Conservation (phyloP, 306 rosid genomes). For the Citrullus amarus region DNA sequence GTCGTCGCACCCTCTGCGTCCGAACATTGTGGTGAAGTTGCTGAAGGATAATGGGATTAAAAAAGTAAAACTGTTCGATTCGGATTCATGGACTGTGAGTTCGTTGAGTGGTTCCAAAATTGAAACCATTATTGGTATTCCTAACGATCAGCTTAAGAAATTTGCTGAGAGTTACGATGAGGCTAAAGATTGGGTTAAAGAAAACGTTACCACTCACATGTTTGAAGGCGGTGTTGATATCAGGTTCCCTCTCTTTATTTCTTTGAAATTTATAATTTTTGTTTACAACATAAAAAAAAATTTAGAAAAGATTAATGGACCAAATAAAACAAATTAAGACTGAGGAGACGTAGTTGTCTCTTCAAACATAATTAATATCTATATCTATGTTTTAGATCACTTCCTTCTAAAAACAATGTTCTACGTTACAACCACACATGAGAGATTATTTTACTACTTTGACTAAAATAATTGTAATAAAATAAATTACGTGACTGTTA, state of each 20-base stretch:
- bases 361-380: no score
- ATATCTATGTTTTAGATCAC: no score
- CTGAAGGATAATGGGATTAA: constrained; percentile 55
- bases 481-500: no score
- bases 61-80: constrained; percentile 59
- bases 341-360: no score
- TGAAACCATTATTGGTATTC: constrained; percentile 65
- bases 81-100: constrained; percentile 42
- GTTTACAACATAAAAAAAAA: no score
- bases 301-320: no score
- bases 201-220: constrained; percentile 36
- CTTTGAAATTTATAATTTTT: no score
- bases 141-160: constrained; percentile 36
- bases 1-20: constrained; percentile 37
- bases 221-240: constrained; percentile 40
- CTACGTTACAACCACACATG: no score
- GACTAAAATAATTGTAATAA: no score
- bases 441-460: no score
- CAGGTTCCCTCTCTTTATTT: constrained; percentile 18
- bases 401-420: no score
- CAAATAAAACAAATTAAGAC: no score
- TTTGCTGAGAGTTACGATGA: constrained; percentile 10
- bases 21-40: constrained; percentile 39
- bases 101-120: constrained; percentile 48
- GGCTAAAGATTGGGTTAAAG: constrained; percentile 54